Evolutionary conservation across 78 protist species (phyloP), one percentile per base, ranked within the genome.

Genomic region (Emiliania huxleyi): DNA sequence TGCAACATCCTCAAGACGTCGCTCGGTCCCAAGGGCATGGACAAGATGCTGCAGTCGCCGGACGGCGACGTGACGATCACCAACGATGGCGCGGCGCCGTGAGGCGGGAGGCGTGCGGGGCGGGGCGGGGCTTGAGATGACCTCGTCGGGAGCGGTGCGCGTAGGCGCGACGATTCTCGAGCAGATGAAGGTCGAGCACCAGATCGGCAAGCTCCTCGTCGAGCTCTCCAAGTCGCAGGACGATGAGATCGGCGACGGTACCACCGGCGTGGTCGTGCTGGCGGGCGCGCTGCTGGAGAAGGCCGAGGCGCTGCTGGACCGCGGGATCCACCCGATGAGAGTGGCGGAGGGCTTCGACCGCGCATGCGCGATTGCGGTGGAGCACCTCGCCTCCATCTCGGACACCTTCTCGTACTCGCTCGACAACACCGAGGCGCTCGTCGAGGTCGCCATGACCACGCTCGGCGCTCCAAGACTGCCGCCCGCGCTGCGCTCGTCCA

Each of bases 61-160:
- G 99, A 99, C 77, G 99, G 99, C 21, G 99, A 98, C 0, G 99
- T 99, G 33, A 95, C 98, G 1, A 96, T 98, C 48, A 97, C 99
- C 46, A 99, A 99, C 94, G 99, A 99, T 93, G 99, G 99, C 37
- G 99, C n/a, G n/a, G n/a, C n/a, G n/a, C n/a, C n/a, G n/a, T n/a
- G n/a, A n/a, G n/a, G n/a, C n/a, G n/a, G n/a, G n/a, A n/a, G n/a
- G n/a, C n/a, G n/a, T n/a, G n/a, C n/a, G n/a, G n/a, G n/a, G n/a
- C n/a, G n/a, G n/a, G n/a, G n/a, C n/a, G n/a, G n/a, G n/a, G n/a
- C n/a, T n/a, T n/a, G n/a, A n/a, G n/a, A n/a, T n/a, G n/a, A n/a
- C n/a, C n/a, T n/a, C n/a, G n/a, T n/a, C n/a, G n/a, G n/a, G n/a
- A n/a, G n/a, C n/a, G n/a, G 55, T 48, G 55, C 23, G 55, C 55